phyloP scores from a whole-genome alignment of 495 filamentous ascomycete genomes.

The Podospora pseudopauciseta region DNA sequence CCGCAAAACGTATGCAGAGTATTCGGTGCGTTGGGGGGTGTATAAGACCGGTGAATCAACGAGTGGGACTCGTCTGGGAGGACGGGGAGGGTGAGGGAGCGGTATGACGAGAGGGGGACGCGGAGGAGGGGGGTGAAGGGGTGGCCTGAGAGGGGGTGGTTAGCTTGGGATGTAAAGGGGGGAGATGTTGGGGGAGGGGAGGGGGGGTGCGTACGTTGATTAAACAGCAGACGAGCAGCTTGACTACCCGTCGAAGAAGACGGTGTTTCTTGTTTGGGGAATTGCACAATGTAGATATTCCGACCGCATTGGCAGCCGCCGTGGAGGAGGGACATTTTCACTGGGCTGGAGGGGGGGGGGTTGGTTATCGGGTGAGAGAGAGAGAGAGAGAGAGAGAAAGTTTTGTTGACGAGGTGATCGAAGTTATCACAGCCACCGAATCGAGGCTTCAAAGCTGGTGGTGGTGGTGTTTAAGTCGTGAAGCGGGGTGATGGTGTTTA shows the following conservation, averaged over 20 bases:
- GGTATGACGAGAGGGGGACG: slow-evolving; percentile 73
- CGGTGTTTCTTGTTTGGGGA: slow-evolving; percentile 51
- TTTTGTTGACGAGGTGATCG: too few species aligned
- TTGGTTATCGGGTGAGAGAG: background rate
- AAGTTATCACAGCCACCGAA: too few species aligned
- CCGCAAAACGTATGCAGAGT: slow-evolving; percentile 80
- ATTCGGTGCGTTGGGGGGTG: slow-evolving; percentile 53
- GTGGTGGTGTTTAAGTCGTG: too few species aligned
- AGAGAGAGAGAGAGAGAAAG: too few species aligned
- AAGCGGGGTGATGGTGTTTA: too few species aligned
- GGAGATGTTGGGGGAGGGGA: slow-evolving; percentile 58
- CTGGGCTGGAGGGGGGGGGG: background rate
- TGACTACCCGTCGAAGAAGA: background rate
- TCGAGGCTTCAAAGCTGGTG: too few species aligned
- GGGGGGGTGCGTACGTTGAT: slow-evolving; percentile 29
- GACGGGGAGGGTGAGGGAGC: slow-evolving; percentile 64
- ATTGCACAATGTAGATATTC: slow-evolving; percentile 70
- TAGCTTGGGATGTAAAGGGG: slow-evolving; percentile 68
- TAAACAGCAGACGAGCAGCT: background rate
- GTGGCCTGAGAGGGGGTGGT: background rate
- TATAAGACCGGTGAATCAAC: slow-evolving; percentile 69
- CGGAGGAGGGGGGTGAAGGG: slow-evolving; percentile 72
- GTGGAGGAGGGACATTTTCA: slow-evolving; percentile 54
- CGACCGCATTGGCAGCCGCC: slow-evolving; percentile 83
- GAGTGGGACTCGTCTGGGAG: slow-evolving; percentile 72